Evolutionary conservation across 352 stramenopile species (phyloP).

Genomic region (Lagenidium sp.): DNA sequence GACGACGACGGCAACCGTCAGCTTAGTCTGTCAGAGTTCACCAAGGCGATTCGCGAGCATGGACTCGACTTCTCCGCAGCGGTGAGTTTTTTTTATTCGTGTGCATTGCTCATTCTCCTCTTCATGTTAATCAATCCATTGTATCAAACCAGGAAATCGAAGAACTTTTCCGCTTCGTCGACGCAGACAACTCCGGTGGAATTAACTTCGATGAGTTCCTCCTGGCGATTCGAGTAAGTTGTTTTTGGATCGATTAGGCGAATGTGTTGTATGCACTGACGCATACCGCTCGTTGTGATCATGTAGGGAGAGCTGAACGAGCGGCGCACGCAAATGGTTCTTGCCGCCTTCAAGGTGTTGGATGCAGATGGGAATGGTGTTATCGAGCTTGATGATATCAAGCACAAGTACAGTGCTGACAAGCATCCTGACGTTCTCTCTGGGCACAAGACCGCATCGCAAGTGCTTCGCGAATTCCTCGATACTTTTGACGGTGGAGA

Average conservation of each 20-base stretch:
- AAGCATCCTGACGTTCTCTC: conserved; percentile 82
- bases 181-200: conserved; percentile 65
- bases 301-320: conserved; percentile 54
- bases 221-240: conserved; percentile 49
- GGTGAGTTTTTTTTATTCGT: too few relatives aligned
- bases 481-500: conserved; percentile 84
- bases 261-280: background rate
- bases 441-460: conserved; percentile 54
- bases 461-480: conserved; percentile 77
- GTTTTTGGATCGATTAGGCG: too few relatives aligned
- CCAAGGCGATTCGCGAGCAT: conserved; percentile 67
- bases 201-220: conserved; percentile 86
- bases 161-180: conserved; percentile 80
- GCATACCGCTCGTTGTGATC: background rate
- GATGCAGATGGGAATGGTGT: conserved; percentile 65
- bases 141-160: conserved; percentile 29
- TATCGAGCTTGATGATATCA: conserved; percentile 72
- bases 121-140: background rate
- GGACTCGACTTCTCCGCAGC: conserved; percentile 35
- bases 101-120: background rate
- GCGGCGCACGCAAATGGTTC: conserved; percentile 60
- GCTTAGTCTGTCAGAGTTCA: conserved; percentile 66
- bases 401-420: conserved; percentile 66
- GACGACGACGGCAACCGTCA: conserved; percentile 82
- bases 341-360: conserved; percentile 67